Base-by-base conservation (phyloP, 305 asterid species). In the Fraxinus sp. region DNA sequence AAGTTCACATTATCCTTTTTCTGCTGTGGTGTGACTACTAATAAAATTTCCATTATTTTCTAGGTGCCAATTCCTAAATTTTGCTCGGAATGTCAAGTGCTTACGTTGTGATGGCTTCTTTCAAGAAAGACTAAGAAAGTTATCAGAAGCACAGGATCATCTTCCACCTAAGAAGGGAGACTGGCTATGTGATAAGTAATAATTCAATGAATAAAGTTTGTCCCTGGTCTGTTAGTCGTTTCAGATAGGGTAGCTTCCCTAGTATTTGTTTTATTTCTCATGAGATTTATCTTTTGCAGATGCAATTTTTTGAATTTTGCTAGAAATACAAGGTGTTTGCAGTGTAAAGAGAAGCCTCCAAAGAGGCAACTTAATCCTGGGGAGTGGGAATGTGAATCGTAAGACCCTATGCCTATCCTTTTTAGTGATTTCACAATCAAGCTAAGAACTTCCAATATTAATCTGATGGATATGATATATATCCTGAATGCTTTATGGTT, bases 331-430 rank as follows among this genome's bases (percentile, higher is more conserved):
- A 86, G 85, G 87, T 96, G 97, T 80, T 86, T 89, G 82, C 91
- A 81, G 88, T 96, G 99, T 78, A 86, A 93, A 85, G 96, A 90
- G 89, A 94, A 89, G 84, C 96, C 97, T 79, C 90, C 98, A 33
- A 89, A 89, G 84, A 89, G 98, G 85, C 87, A 85, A 72, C 89
- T 96, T 77, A 89, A 87, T 88, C 90, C 91, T 32, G 98, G 99
- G 76, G 99, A 96, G 86, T 96, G 99, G 98, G 96, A 96, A 86
- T 96, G 99, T 85, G 97, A 95, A 81, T 92, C 99, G 98, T 95
- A 86, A 92, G 97, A 80, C 78, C 77, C 7, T 70, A 26, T 78
- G 57, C 77, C 18, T 59, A 35, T 77, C 16, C 35, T 39, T 76
- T 55, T 26, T 28, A 64, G 20, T 30, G 71, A 76, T 77, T 81